Percentiles rank a stretch among this genome's conserved stretches.
These are phyloP conservation scores for Podaxis sp. DNA, from an alignment of 768 basidiomycete genomes.

Conservation along the genomic window DNA sequence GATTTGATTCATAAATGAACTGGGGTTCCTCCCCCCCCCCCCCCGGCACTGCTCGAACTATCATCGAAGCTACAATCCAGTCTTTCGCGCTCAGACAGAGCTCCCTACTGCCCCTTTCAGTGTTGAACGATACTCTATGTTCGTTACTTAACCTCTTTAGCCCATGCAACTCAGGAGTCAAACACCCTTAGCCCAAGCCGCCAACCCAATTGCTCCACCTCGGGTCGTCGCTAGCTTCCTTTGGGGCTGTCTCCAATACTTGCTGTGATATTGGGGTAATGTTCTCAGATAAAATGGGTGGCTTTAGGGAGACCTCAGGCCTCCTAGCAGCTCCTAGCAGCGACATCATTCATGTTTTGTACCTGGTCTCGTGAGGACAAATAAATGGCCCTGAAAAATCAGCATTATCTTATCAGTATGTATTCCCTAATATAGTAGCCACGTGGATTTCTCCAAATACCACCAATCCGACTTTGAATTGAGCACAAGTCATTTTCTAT, in stretches of 20 bases:
- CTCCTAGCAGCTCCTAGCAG: no score
- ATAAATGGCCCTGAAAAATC: slow-evolving; percentile 16
- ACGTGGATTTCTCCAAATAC: slow-evolving; percentile 8
- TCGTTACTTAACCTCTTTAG: neutral
- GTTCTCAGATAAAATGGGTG: no score
- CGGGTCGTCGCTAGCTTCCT: neutral
- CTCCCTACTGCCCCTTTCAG: no score
- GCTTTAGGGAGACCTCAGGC: no score
- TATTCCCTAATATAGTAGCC: slow-evolving; percentile 7
- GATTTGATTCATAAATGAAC: no score
- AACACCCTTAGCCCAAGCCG: neutral
- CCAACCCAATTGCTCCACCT: neutral
- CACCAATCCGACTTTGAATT: slow-evolving; percentile 5
- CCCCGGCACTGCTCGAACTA: no score
- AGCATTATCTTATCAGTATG: slow-evolving; percentile 30
- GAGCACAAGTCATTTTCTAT: neutral
- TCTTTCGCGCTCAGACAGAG: no score
- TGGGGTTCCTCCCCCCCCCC: no score
- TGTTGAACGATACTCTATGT: no score
- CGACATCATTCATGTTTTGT: neutral
- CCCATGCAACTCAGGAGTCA: neutral
- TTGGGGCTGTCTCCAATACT: no score
- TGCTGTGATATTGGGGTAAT: no score
- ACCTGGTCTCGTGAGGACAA: neutral
- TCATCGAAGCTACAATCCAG: no score